Base-by-base conservation (phyloP, 208 protist species). In the Wallacemonas sp. region DNA sequence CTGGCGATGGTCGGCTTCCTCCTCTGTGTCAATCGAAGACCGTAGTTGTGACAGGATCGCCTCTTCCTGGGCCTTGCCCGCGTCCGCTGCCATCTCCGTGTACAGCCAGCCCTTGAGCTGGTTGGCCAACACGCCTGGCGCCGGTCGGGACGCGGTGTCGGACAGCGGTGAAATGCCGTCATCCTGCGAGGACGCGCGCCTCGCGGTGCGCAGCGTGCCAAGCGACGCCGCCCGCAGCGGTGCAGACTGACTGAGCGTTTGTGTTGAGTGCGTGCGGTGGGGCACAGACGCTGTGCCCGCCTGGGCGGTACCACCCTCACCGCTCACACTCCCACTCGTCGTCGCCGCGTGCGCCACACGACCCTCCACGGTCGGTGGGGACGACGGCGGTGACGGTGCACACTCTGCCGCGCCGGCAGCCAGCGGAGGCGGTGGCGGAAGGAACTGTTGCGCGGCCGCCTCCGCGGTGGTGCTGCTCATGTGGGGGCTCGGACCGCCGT, bases 31-130 rank as follows among this genome's bases (percentile, higher is more conserved):
- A 38, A 83, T 30, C 13, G 78, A 83, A 3, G 45, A 17, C 1
- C 57, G 61, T 32, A 79, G 38, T 26, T 58, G 38, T 4, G 57
- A 9, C 5, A 73, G 46, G 33, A 79, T n/a, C 58, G 26, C 33
- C 19, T 76, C 60, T 50, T 83, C 71, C 65, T 75, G 66, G 29
- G 34, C 59, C 29, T 41, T 12, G 45, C 46, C 17, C 21, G 64
- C 55, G 61, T 83, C 77, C 8, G 52, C 58, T 1, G 71, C 66
- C 68, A 83, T 83, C 42, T 83, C 70, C 38, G 70, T 27, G 68
- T 84, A 83, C 3, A 82, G 54, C 82, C 74, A 88, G 12, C 57
- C 58, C 38, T 78, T 76, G 19, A 89, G 71, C 71, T 78, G 68
- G 32, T 19, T 29, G 0, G 64, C 62, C 22, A 81, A 30, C 1